Evolutionary conservation across 805 yeast genomes (phyloP).

Genomic region (Nakazawaea populi): DNA sequence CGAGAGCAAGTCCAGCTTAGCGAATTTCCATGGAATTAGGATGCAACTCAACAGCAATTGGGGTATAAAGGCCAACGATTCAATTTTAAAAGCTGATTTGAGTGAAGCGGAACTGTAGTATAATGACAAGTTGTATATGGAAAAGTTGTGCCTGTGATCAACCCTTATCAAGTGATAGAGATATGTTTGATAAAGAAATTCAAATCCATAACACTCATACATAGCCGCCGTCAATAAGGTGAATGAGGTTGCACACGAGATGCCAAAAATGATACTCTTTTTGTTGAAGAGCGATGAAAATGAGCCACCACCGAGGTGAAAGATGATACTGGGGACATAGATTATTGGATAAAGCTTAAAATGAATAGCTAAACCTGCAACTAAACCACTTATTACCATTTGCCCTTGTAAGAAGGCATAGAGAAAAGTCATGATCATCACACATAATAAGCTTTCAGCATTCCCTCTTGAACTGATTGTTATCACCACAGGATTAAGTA

Average conservation of each 20-base stretch:
- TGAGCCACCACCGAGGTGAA: slow-evolving; percentile 29
- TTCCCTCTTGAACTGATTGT: slow-evolving; percentile 93
- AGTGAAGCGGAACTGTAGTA: slow-evolving; percentile 48
- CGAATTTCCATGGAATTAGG: slow-evolving; percentile 49
- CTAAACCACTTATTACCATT: slow-evolving; percentile 32
- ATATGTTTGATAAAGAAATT: slow-evolving; percentile 72
- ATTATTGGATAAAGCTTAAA: slow-evolving; percentile 90
- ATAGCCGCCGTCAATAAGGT: slow-evolving; percentile 44
- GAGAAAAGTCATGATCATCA: slow-evolving; percentile 57
- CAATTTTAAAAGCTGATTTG: slow-evolving; percentile 14
- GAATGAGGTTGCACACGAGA: slow-evolving; percentile 38
- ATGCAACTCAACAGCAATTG: slow-evolving; percentile 60
- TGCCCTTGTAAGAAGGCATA: slow-evolving; percentile 34
- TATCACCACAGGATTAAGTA: slow-evolving; percentile 90
- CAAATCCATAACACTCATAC: slow-evolving; percentile 67
- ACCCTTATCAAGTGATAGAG: slow-evolving; percentile 75
- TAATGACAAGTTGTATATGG: slow-evolving; percentile 73
- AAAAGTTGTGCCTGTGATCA: slow-evolving; percentile 94
- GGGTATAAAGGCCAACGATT: slow-evolving; percentile 71
- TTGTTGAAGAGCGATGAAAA: slow-evolving; percentile 31
- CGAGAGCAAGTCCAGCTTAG: slow-evolving; percentile 35
- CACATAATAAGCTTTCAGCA: slow-evolving; percentile 84
- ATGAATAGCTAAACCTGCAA: slow-evolving; percentile 78
- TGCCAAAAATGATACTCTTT: slow-evolving; percentile 34
- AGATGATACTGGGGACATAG: slow-evolving; percentile 67